Conservation (phyloP, 805 yeast species). For the Sugiyamaella floridensis region DNA sequence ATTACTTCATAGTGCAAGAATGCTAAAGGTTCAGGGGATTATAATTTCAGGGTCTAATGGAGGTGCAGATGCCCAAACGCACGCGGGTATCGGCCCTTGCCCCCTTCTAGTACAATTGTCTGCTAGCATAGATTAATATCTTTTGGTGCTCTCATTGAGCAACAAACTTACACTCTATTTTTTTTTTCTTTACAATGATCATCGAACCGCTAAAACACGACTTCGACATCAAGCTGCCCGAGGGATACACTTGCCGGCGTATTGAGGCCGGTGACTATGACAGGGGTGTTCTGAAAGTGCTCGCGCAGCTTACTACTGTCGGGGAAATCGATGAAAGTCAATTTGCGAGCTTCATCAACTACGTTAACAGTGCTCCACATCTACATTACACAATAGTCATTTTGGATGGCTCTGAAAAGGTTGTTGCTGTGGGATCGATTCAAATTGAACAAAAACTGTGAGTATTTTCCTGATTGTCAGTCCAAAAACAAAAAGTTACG, state of each 20-base stretch:
- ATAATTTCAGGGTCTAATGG: too few species aligned
- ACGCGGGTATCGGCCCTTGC: too few species aligned
- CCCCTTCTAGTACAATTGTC: too few species aligned
- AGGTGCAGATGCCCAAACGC: too few species aligned
- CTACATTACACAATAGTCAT: conserved; percentile 11
- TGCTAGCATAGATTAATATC: too few species aligned
- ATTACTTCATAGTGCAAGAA: too few species aligned
- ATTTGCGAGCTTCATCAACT: conserved; percentile 9
- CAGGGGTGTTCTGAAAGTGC: conserved; percentile 12
- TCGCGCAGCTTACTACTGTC: conserved; percentile 14
- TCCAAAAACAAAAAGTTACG: too few species aligned
- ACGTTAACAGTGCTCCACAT: conserved; percentile 2
- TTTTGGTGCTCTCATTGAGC: too few species aligned
- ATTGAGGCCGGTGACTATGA: conserved; percentile 12
- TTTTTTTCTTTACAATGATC: background rate
- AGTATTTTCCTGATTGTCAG: background rate
- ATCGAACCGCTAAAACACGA: background rate
- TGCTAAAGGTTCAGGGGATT: too few species aligned
- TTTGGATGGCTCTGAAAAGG: background rate
- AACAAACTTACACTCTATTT: too few species aligned
- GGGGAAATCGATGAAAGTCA: conserved; percentile 9
- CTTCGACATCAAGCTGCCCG: conserved; percentile 9
- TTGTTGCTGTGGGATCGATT: conserved; percentile 17
- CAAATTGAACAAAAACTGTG: conserved; percentile 15
- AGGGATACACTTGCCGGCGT: conserved; percentile 11